These are phyloP conservation scores for Backusella parvicylindrica DNA, from an alignment of 192 early-diverging fungal genomes.

Conservation along the genomic window DNA sequence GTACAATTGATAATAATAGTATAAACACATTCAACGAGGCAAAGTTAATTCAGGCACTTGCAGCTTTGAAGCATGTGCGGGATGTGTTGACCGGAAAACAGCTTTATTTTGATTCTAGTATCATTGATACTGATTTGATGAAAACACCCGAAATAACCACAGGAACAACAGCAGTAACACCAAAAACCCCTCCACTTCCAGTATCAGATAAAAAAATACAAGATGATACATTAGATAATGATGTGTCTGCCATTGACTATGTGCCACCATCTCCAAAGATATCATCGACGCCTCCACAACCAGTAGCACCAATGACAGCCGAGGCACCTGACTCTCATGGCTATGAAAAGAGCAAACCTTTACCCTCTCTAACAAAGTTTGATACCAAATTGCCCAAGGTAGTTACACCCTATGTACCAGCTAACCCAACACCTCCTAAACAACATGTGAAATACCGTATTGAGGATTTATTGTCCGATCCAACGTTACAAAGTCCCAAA, in stretches of 20 bases:
- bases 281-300: not conserved
- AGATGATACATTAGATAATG: not conserved
- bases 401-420: constrained; percentile 4
- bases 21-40: constrained; percentile 29
- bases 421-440: constrained; percentile 24
- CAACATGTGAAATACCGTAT: constrained; percentile 25
- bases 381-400: not conserved
- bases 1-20: not conserved
- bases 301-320: not conserved
- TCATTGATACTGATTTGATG: not conserved
- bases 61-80: constrained; percentile 50
- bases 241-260: not conserved
- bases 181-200: not conserved
- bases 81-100: constrained; percentile 46
- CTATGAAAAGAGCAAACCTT: not conserved
- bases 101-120: constrained; percentile 35
- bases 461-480: constrained; percentile 30
- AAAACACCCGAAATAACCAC: not conserved
- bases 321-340: not conserved
- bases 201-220: not conserved
- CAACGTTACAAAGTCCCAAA: not conserved
- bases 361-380: not conserved
- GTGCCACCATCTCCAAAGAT: too few relatives aligned
- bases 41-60: constrained; percentile 35
- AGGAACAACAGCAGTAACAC: not conserved